These are phyloP conservation scores for Zopfochytrium polystomum DNA, from an alignment of 371 early-diverging fungal genomes.

Conservation along the genomic window DNA sequence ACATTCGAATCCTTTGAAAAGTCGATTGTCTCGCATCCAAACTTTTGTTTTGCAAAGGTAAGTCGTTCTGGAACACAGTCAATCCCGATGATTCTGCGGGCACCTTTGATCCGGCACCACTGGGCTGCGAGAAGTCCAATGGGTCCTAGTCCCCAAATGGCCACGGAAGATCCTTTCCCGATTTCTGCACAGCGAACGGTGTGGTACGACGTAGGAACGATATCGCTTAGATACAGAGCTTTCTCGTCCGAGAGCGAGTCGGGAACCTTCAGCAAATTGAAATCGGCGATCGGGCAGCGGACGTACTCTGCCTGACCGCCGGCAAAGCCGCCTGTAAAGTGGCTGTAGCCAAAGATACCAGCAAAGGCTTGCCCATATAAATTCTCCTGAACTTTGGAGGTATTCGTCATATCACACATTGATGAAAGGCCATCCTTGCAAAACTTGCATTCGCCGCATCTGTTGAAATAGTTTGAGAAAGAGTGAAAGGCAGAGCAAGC, in stretches of 20 bases:
- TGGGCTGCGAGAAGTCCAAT: slow-evolving; percentile 54
- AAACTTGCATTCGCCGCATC: slow-evolving; percentile 57
- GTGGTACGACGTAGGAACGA: slow-evolving; percentile 61
- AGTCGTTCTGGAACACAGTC: slow-evolving; percentile 56
- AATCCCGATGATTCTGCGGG: slow-evolving; percentile 53
- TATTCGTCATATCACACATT: slow-evolving; percentile 56
- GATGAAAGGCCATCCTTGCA: slow-evolving; percentile 43
- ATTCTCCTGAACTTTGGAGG: slow-evolving; percentile 51
- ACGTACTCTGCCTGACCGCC: slow-evolving; percentile 62
- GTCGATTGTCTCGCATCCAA: slow-evolving; percentile 52
- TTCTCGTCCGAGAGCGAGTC: slow-evolving; percentile 52
- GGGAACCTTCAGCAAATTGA: slow-evolving; percentile 57
- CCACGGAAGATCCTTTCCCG: slow-evolving; percentile 49
- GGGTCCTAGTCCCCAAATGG: slow-evolving; percentile 62
- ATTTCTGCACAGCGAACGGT: slow-evolving; percentile 46
- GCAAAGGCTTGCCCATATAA: slow-evolving; percentile 56
- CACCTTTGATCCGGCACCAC: slow-evolving; percentile 54
- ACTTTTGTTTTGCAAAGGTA: slow-evolving; percentile 39
- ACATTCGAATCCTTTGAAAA: slow-evolving; percentile 46
- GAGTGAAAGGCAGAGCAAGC: not conserved
- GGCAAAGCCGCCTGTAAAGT: slow-evolving; percentile 44
- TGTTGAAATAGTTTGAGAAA: not conserved
- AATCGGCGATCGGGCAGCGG: slow-evolving; percentile 58
- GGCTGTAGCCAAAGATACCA: slow-evolving; percentile 60
- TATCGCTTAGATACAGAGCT: slow-evolving; percentile 56